Evolutionary conservation across 2,329 filamentous ascomycete genomes (phyloP), one percentile per base, ranked within the genome.

Genomic region (Calonectria multiphialidica): DNA sequence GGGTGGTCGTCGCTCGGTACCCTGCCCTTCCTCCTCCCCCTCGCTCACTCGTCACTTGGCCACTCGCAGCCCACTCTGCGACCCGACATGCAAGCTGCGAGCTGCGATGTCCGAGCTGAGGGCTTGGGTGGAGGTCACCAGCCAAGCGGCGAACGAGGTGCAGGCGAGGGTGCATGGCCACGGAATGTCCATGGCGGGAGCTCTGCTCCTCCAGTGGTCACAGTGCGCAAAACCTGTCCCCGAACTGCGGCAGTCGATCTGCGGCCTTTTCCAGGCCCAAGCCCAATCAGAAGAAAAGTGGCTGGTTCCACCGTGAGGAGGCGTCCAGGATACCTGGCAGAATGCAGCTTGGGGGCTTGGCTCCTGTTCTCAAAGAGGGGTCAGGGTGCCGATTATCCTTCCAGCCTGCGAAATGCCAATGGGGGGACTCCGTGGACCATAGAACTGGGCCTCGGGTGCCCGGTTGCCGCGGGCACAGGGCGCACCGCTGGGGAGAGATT

Each of bases 331-430:
- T 80, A 59, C 50, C 73, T 75, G 71, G 78, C 72, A 74, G 70
- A 75, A 75, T 78, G 78, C 77, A 79, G 75, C 75, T 78, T 68
- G 72, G 73, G 74, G 78, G 76, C 75, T 79, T 79, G 76, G 75
- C 75, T 72, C 67, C 70, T 70, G 65, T 72, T 62, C 57, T 76
- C 76, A 79, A 76, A 79, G 76, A 79, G 78, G 78, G 78, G 78
- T 76, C 77, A 76, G 77, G 70, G 73, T 79, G 77, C 78, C 78
- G 77, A 77, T 78, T 79, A 78, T 76, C 77, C 77, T 77, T 75
- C 76, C 77, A 71, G 73, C 74, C 74, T 70, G 67, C 72, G 59
- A 68, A 72, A 77, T 78, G 68, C 75, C 75, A 77, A 78, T 76
- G 72, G 70, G 65, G 50, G 69, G 72, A 67, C 75, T 74, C 74